Base-by-base conservation (phyloP, 2,329 filamentous ascomycete genomes). In the Claviceps maximensis region DNA sequence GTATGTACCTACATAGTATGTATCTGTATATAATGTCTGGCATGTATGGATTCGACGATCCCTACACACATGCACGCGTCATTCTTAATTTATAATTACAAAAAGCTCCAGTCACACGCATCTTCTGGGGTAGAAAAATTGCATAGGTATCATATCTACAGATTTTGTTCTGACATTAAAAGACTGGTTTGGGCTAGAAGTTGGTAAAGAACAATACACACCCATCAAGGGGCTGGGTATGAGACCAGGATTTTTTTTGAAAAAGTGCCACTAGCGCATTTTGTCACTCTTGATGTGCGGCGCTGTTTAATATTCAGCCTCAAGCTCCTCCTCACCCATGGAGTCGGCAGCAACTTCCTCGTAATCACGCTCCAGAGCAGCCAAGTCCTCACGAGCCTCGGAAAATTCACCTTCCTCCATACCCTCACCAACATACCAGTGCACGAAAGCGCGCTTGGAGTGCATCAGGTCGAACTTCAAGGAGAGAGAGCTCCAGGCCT, bases 361-460 rank as follows among this genome's bases (percentile, higher is more conserved):
- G 76, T 98, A 98, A 71, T 98, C 91, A 63, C 90, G 86, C 83
- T 98, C 93, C 58, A 98, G 82, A 63, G 93, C 93, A 71, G 93
- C 93, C 71, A 98, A 78, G 76, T 98, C 93, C 78, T 98, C 93
- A 72, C 93, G 90, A 60, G 93, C 93, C 80, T 98, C 93, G 54
- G 89, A 95, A 83, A 98, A 98, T 76, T 98, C 93, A 74, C 93
- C 93, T 74, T 98, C 93, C 81, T 98, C 93, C 93, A 98, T 98
- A 83, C 93, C 93, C 80, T 97, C 93, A 77, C 93, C 93, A 69
- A 98, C 93, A 67, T 97, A 98, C 93, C 93, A 98, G 78, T 98
- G 93, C 60, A 98, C 93, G 76, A 98, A 98, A 58, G 93, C 93
- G 78, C 93, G 93, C 86, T 98, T 98, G 72, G 89, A 94, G 84